A percentile compares a stretch with the other conserved stretches of the same genome.
Evolutionary conservation across 257 asterid genomes (phyloP).

Genomic region (Plantago major): DNA sequence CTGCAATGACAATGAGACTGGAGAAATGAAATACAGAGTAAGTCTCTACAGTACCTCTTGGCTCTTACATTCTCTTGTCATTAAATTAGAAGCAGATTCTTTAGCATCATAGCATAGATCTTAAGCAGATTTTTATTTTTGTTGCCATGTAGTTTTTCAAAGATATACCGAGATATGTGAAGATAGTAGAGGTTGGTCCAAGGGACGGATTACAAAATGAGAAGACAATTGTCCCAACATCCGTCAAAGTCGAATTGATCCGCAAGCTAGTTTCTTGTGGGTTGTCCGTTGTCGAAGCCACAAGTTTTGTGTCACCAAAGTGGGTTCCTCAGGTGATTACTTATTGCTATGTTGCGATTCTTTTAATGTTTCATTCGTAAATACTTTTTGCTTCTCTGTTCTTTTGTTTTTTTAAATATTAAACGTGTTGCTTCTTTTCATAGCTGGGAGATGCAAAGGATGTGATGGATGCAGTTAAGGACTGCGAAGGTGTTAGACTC

Average conservation of each 20-base stretch:
- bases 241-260: slow-evolving; percentile 69
- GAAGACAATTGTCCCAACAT: slow-evolving; percentile 71
- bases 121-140: neutral
- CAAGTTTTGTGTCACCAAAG: slow-evolving; percentile 94
- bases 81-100: too few species aligned
- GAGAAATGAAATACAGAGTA: slow-evolving; percentile 51
- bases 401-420: too few species aligned
- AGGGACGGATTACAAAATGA: slow-evolving; percentile 95
- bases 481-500: slow-evolving; percentile 63
- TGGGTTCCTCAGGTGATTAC: slow-evolving; percentile 95
- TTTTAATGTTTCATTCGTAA: neutral
- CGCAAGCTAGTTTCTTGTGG: slow-evolving; percentile 71
- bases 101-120: too few species aligned
- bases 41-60: neutral
- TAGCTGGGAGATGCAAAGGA: slow-evolving; percentile 93
- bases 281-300: slow-evolving; percentile 83
- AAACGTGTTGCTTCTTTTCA: neutral
- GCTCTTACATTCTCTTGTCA: too few species aligned
- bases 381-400: too few species aligned
- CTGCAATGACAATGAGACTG: slow-evolving; percentile 31
- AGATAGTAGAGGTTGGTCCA: slow-evolving; percentile 96
- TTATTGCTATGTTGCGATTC: neutral
- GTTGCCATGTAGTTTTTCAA: slow-evolving; percentile 47
- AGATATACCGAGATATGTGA: slow-evolving; percentile 67
- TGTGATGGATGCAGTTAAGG: slow-evolving; percentile 74